Evolutionary conservation across 164 flowering plant genomes (phyloP).

Genomic region (Paratinospora sagittata): DNA sequence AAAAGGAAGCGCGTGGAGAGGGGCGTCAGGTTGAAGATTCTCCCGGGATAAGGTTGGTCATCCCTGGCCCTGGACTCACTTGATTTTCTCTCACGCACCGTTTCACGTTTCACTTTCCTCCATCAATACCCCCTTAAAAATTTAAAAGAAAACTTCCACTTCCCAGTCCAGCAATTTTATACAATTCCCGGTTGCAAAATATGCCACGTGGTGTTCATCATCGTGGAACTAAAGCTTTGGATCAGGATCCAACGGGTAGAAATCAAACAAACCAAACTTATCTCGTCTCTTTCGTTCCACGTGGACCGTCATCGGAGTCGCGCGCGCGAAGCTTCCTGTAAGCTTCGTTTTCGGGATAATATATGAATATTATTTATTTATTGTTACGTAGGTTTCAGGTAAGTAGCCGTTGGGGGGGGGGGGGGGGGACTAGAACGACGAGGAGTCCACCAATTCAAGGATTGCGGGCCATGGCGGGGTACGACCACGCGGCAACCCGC

Average conservation of each 20-base stretch:
- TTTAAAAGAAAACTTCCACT: too few species aligned
- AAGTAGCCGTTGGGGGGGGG: neutral
- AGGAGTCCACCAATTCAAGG: neutral
- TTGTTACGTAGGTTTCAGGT: neutral
- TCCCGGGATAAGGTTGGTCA: conserved; percentile 8
- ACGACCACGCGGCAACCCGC: conserved; percentile 18
- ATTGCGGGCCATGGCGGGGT: neutral
- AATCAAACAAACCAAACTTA: neutral
- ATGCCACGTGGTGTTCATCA: too few species aligned
- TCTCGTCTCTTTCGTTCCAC: neutral
- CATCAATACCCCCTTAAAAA: too few species aligned
- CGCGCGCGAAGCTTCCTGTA: neutral
- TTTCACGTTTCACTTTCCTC: too few species aligned
- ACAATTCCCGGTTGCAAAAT: neutral
- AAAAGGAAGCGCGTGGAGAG: too few species aligned
- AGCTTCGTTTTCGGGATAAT: neutral
- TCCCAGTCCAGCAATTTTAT: neutral
- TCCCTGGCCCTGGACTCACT: too few species aligned
- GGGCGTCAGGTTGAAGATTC: conserved; percentile 6
- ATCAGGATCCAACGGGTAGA: too few species aligned
- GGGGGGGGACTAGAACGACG: neutral
- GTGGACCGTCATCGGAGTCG: neutral
- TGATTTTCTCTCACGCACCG: too few species aligned
- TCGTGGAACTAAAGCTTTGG: too few species aligned
- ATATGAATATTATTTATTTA: neutral